These are phyloP conservation scores for Erythrophleum fordii DNA, from an alignment of 306 rosid species.

Conservation along the genomic window DNA sequence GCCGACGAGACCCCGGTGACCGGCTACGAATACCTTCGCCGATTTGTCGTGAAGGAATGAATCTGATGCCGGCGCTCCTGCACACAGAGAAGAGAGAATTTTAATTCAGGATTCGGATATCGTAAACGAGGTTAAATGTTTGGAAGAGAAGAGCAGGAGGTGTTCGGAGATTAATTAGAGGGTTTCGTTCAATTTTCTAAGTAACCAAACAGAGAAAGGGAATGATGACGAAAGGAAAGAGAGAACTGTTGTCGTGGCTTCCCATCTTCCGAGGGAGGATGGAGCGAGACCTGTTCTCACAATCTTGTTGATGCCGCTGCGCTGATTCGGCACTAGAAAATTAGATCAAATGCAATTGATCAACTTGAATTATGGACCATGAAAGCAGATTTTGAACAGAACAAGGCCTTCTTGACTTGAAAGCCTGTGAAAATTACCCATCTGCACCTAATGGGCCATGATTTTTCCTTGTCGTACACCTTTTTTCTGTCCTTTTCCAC, in stretches of 20 bases:
- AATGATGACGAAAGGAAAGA: not conserved
- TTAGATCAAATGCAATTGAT: not conserved
- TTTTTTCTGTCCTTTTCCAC: too few species aligned
- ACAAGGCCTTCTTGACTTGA: too few species aligned
- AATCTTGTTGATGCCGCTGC: not conserved
- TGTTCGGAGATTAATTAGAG: not conserved
- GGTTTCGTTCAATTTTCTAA: slow-evolving; percentile 24
- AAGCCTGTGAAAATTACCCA: too few species aligned
- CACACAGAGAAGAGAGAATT: not conserved
- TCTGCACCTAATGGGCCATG: too few species aligned
- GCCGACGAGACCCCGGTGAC: slow-evolving; percentile 93
- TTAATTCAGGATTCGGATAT: not conserved
- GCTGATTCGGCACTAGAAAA: not conserved
- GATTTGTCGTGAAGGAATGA: slow-evolving; percentile 66
- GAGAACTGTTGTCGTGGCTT: slow-evolving; percentile 54
- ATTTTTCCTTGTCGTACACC: too few species aligned
- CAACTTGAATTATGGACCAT: too few species aligned
- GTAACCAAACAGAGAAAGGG: slow-evolving; percentile 23
- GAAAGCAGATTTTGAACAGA: too few species aligned
- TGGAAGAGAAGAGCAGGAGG: not conserved
- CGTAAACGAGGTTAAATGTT: not conserved
- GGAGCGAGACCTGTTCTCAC: not conserved
- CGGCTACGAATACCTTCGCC: slow-evolving; percentile 82
- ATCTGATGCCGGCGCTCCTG: slow-evolving; percentile 47
- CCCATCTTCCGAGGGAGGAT: slow-evolving; percentile 48